Evolutionary conservation across 805 yeast species (phyloP).

Genomic region (Candida gorgasii): DNA sequence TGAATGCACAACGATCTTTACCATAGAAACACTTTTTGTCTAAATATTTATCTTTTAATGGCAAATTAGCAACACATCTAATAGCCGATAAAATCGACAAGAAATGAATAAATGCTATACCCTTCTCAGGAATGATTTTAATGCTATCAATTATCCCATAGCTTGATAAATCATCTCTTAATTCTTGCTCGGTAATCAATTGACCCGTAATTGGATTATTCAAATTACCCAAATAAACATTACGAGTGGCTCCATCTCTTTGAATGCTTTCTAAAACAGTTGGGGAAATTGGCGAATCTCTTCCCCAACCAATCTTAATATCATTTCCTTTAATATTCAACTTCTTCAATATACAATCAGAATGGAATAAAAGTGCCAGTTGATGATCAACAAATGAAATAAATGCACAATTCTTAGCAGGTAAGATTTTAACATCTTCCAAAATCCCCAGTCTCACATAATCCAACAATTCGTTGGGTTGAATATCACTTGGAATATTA

Average conservation of each 20-base stretch:
- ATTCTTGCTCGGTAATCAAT: conserved; percentile 59
- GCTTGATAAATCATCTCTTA: conserved; percentile 62
- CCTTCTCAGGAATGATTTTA: conserved; percentile 75
- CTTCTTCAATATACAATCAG: conserved; percentile 86
- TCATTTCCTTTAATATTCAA: conserved; percentile 78
- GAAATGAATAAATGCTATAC: conserved; percentile 89
- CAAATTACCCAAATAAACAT: conserved; percentile 84
- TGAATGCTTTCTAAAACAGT: conserved; percentile 74
- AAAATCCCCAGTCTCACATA: conserved; percentile 90
- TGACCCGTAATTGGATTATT: conserved; percentile 54
- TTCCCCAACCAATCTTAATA: conserved; percentile 92
- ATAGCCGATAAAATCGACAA: conserved; percentile 85
- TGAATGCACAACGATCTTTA: conserved; percentile 92
- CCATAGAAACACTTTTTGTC: conserved; percentile 86
- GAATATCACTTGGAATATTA: conserved; percentile 77
- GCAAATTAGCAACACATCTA: conserved; percentile 75
- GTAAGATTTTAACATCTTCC: conserved; percentile 76
- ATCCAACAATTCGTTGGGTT: conserved; percentile 79
- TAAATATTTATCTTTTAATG: conserved; percentile 64
- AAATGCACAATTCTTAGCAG: conserved; percentile 85
- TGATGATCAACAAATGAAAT: conserved; percentile 87
- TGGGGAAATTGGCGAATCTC: conserved; percentile 71
- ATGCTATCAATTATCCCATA: conserved; percentile 87
- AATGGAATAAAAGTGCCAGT: conserved; percentile 86
- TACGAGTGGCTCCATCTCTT: conserved; percentile 89